Evolutionary conservation across 495 filamentous ascomycete species (phyloP), one percentile per base, ranked within the genome.

Genomic region (Friedmanniomyces simplex): DNA sequence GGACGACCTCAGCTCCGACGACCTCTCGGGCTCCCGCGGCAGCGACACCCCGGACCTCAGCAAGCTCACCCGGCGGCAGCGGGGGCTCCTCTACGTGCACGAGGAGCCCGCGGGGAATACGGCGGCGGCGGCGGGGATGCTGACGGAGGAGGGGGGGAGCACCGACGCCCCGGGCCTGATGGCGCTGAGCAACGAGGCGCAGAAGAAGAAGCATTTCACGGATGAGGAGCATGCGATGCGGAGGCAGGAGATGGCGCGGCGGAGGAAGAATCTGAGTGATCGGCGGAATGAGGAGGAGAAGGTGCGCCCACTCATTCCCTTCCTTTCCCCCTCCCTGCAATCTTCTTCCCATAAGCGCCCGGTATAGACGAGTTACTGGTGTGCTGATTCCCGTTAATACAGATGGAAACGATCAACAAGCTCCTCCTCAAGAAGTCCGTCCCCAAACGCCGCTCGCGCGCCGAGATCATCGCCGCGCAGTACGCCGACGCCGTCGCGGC

Each of bases 251-350:
- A 98, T 98, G 93, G 93, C 93, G 25, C 79, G 93, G 18, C 84
- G 93, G 32, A 76, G 93, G 50, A 94, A 96, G 69, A 96, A 97
- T 63, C 79, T 98, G n/a, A 93, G 87, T 61, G 93, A 97, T 68
- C 96, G 96, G 77, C 86, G 93, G 25, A 93, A 96, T 56, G 94
- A 98, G 67, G 94, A 98, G 74, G 94, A 97, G 74, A 98, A 98
- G 82, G 91, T 89, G 74, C 14, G 67, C 34, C 8, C 34, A 37
- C 16, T 37, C 8, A 37, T 16, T 43, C 14, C 14, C 14, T 43
- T 20, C 14, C 45, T 21, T 1, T 13, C 55, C 54, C 21, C 20
- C 28, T 32, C 28, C 28, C 28, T 32, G n/a, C 28, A 10, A 3
- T 32, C 28, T 10, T 10, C 28, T 32, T 32, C 4, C 28, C 28